These are phyloP conservation scores for Stevia rebaudiana DNA, from an alignment of 140 eudicot species.

Conservation along the genomic window DNA sequence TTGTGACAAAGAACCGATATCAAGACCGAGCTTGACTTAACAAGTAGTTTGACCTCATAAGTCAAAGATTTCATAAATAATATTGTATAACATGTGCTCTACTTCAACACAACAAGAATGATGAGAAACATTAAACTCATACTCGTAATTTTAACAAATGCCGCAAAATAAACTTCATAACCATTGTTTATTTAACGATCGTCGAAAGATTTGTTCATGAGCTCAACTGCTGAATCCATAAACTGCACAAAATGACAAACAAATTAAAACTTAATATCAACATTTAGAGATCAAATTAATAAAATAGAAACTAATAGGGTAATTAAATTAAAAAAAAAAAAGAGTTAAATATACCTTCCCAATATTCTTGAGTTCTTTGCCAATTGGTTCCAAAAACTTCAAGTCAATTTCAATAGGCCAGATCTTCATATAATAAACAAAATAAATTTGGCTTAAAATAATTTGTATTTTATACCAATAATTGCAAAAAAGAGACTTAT, in stretches of 20 bases:
- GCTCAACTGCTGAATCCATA: slow-evolving; percentile 84
- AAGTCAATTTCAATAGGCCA: slow-evolving; percentile 86
- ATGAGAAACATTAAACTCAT: slow-evolving; percentile 25
- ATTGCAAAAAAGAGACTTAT: not conserved
- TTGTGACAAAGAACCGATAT: slow-evolving; percentile 3
- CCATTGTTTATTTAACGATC: slow-evolving; percentile 34
- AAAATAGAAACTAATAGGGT: not conserved
- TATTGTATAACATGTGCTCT: slow-evolving; percentile 20
- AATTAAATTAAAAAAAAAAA: not conserved
- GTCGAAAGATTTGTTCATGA: slow-evolving; percentile 79
- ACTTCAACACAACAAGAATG: too few relatives aligned
- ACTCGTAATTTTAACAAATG: slow-evolving; percentile 16
- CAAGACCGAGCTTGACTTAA: not conserved
- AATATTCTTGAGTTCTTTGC: slow-evolving; percentile 66
- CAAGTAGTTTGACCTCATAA: slow-evolving; percentile 17
- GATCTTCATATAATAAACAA: slow-evolving; percentile 39
- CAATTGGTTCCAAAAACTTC: slow-evolving; percentile 85
- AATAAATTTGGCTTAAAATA: not conserved
- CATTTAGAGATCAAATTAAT: not conserved
- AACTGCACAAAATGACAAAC: slow-evolving; percentile 47
- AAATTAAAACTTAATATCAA: not conserved
- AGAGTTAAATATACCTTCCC: slow-evolving; percentile 54
- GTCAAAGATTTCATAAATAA: slow-evolving; percentile 16
- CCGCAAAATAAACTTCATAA: slow-evolving; percentile 7
- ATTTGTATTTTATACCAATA: not conserved